A percentile compares a stretch with the other conserved stretches of the same genome.
Conservation (phyloP, 2,329 filamentous ascomycete species). For the Erysiphe neolycopersici region DNA sequence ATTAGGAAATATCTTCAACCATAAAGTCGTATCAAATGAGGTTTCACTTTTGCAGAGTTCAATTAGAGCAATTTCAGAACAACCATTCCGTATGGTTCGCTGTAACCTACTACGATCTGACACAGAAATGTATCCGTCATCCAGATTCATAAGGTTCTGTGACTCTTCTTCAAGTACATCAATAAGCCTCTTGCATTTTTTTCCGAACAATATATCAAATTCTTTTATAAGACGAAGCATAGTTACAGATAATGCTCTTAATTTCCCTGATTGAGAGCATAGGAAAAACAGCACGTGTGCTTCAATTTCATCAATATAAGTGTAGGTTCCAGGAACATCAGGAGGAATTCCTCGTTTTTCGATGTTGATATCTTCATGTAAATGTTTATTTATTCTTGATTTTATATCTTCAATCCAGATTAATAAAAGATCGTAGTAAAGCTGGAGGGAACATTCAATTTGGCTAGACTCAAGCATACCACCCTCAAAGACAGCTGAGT, state of each 20-base stretch:
- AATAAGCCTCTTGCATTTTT: slow-evolving; percentile 50
- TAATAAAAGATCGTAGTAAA: slow-evolving; percentile 80
- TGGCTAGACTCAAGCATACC: slow-evolving; percentile 85
- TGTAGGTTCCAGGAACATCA: slow-evolving; percentile 67
- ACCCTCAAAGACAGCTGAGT: slow-evolving; percentile 93
- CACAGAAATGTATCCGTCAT: slow-evolving; percentile 71
- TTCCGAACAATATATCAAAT: slow-evolving; percentile 71
- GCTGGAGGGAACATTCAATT: slow-evolving; percentile 73
- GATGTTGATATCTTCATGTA: slow-evolving; percentile 30
- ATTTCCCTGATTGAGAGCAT: slow-evolving; percentile 78
- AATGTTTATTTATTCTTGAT: slow-evolving; percentile 51
- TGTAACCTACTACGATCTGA: slow-evolving; percentile 82
- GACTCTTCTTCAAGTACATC: slow-evolving; percentile 80
- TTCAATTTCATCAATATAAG: slow-evolving; percentile 88
- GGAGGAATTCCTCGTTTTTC: slow-evolving; percentile 52
- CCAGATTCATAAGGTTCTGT: slow-evolving; percentile 67
- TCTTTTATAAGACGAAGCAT: slow-evolving; percentile 80
- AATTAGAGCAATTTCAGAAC: slow-evolving; percentile 62
- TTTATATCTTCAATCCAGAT: slow-evolving; percentile 98
- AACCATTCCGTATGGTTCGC: slow-evolving; percentile 63
- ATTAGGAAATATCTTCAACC: slow-evolving; percentile 97
- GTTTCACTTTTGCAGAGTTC: slow-evolving; percentile 90
- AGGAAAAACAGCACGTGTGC: slow-evolving; percentile 92
- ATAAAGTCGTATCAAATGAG: slow-evolving; percentile 79
- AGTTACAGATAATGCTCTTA: slow-evolving; percentile 73